Percentiles rank a stretch among this genome's conserved stretches.
Evolutionary conservation across 2,329 filamentous ascomycete species (phyloP).

Genomic region (Neurospora crassa): DNA sequence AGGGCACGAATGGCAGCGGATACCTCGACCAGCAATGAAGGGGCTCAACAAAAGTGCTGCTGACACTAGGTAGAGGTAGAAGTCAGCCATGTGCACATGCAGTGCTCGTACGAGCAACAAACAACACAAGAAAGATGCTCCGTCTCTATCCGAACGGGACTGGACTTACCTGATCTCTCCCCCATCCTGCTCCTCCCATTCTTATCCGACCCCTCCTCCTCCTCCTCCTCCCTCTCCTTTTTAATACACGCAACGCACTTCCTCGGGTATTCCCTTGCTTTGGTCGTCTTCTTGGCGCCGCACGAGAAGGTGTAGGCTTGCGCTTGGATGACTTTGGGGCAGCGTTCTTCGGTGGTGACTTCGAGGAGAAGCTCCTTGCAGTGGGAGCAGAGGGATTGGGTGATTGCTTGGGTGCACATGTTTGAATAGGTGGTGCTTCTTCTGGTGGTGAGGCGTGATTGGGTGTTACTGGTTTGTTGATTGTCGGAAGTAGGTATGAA

Average conservation of each 20-base stretch:
- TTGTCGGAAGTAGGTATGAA: not conserved
- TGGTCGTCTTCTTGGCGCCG: not conserved
- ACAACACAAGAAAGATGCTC: no score
- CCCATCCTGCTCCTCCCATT: not conserved
- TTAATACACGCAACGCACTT: not conserved
- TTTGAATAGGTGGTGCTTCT: not conserved
- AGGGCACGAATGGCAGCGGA: not conserved
- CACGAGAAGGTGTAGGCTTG: not conserved
- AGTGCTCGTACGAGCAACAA: no score
- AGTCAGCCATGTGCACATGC: not conserved
- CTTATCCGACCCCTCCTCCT: not conserved
- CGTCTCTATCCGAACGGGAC: not conserved
- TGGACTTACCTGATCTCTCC: not conserved
- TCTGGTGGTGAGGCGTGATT: not conserved
- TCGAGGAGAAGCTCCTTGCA: not conserved
- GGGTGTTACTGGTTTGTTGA: not conserved
- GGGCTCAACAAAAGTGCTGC: not conserved
- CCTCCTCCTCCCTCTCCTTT: not conserved
- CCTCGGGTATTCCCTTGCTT: not conserved
- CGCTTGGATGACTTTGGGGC: not conserved
- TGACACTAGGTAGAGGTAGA: not conserved
- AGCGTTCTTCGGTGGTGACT: not conserved
- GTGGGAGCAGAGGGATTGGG: not conserved
- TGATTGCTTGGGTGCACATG: not conserved
- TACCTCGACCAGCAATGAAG: not conserved